Conservation (phyloP, 164 flowering plant genomes). For the Macadamia tetraphylla region DNA sequence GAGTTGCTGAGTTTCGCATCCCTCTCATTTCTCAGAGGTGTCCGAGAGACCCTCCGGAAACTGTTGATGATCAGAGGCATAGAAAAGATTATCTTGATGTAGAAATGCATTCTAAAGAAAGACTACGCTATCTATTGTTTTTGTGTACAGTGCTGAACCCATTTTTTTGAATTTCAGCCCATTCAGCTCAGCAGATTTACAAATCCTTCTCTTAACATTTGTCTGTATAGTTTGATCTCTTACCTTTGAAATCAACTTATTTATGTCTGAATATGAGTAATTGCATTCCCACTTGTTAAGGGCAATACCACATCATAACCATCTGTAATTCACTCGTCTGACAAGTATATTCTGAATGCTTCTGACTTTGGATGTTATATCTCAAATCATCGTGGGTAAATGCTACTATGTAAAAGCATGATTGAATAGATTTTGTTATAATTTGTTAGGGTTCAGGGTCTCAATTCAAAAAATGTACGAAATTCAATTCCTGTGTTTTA, state of each 20-base stretch:
- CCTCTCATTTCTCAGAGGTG: neutral
- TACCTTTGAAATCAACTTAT: neutral
- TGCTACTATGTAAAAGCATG: too few relatives aligned
- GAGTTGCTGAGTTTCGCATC: neutral
- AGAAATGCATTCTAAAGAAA: slow-evolving; percentile 21
- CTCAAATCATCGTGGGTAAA: too few relatives aligned
- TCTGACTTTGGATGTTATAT: too few relatives aligned
- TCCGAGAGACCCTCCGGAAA: slow-evolving; percentile 9
- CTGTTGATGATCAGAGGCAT: slow-evolving; percentile 25
- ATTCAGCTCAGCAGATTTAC: neutral
- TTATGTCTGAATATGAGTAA: neutral
- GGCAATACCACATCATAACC: too few relatives aligned
- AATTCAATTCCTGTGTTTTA: too few relatives aligned
- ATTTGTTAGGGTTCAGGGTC: too few relatives aligned
- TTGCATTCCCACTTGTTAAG: slow-evolving; percentile 1
- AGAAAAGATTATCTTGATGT: slow-evolving; percentile 1
- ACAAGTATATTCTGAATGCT: too few relatives aligned
- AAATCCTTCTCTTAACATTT: neutral
- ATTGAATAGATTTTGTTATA: too few relatives aligned
- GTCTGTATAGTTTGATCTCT: neutral
- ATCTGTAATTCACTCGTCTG: neutral
- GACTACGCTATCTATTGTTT: slow-evolving; percentile 19
- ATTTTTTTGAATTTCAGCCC: neutral
- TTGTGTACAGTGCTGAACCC: slow-evolving; percentile 35
- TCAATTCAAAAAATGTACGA: too few relatives aligned